Base-by-base conservation (phyloP, 768 basidiomycete species). In the Hericium erinaceus region DNA sequence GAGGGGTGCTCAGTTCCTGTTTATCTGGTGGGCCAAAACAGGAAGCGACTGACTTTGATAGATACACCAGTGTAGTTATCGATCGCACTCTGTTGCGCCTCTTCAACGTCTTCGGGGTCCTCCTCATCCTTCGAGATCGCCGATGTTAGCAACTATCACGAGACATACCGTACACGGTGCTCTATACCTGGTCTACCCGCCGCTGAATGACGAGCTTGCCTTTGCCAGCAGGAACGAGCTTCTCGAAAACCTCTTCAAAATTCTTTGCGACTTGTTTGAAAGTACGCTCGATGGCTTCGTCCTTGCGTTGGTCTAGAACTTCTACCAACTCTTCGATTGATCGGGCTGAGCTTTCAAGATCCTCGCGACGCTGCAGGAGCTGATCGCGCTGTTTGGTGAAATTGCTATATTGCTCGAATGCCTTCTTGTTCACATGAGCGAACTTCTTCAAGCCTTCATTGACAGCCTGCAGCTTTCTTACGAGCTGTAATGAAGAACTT, bases 401-500 rank as follows among this genome's bases (percentile, higher is more conserved):
- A 68, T 92, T 95, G 69, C 82, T 91, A 75, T 97, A 98, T 69
- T 98, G 95, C 69, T 99, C 97, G 67, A 95, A 95, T 1, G 95
- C 97, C 67, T 98, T 98, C 78, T 99, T 99, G 77, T 99, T 99
- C 60, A 98, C 95, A 67, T 98, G 94, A 0, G 93, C 91, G 66
- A 95, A 99, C 70, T 94, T 95, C 70, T 97, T 95, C 64, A 99
- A 75, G 26, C 84, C 82, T 66, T 98, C 95, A 66, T 98, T 97
- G 60, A 94, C 86, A 13, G 80, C 77, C 63, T 95, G 94, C n/a
- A 99, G 78, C 62, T 89, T 89, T 73, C 93, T 95, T 65, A 95
- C 83, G 48, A 99, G 78, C 95, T 99, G 64, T 18, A 59, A 54
- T 11, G 9, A 15, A 20, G 10, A 39, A 44, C 28, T 39, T n/a